Evolutionary conservation across 2,329 filamentous ascomycete species (phyloP).

Genomic region (Grosmannia serpens): DNA sequence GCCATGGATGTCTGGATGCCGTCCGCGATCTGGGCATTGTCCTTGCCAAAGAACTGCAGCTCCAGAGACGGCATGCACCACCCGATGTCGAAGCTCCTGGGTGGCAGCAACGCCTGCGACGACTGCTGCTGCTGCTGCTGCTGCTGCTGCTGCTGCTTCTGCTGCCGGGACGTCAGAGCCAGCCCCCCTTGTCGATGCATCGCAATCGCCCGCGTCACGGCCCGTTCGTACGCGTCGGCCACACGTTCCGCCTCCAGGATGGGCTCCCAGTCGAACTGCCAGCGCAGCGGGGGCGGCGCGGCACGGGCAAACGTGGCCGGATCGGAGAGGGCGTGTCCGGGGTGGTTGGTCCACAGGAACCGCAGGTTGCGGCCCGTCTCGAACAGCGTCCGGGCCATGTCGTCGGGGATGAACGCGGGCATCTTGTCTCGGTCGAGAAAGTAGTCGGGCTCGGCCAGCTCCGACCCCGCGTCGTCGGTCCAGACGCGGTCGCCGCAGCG

Average conservation of each 20-base stretch:
- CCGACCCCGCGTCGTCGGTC: conserved; percentile 47
- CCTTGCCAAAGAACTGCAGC: conserved; percentile 37
- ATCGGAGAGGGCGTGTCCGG: conserved; percentile 55
- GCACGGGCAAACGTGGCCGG: conserved; percentile 32
- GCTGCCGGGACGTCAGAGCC: too few species aligned
- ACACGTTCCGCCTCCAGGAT: conserved; percentile 53
- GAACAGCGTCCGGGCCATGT: conserved; percentile 62
- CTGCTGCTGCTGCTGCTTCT: too few species aligned
- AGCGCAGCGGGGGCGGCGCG: conserved; percentile 47
- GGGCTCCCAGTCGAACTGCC: conserved; percentile 62
- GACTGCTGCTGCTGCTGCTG: too few species aligned
- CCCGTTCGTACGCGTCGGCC: conserved; percentile 40
- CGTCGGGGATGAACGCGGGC: conserved; percentile 58
- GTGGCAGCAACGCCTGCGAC: neutral
- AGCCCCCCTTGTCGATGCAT: neutral
- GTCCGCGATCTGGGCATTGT: conserved; percentile 32
- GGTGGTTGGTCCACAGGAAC: conserved; percentile 58
- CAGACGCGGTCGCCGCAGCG: conserved; percentile 42
- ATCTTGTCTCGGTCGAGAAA: conserved; percentile 53
- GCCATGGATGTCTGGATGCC: conserved; percentile 40
- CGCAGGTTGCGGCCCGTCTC: conserved; percentile 68
- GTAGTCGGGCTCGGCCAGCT: conserved; percentile 48
- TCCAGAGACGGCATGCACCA: conserved; percentile 11
- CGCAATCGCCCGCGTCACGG: conserved; percentile 23
- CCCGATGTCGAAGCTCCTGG: neutral